A percentile compares a stretch with the other conserved stretches of the same genome.
Conservation (phyloP, 441 rosid species). For the Flueggea neowawraea region DNA sequence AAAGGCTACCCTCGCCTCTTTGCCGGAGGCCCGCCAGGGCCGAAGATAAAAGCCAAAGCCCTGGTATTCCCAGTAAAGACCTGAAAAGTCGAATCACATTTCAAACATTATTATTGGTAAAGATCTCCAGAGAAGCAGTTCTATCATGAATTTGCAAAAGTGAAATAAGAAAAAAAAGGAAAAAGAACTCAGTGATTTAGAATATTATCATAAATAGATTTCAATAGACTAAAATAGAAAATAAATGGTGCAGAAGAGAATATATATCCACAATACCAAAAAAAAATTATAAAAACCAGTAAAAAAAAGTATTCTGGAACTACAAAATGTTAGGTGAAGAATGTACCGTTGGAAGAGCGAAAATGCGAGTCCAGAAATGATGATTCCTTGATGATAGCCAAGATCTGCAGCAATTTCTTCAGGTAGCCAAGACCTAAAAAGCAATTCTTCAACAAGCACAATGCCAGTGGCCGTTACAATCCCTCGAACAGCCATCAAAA, state of each 20-base stretch:
- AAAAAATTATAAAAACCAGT: background rate
- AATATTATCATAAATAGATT: background rate
- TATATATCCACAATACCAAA: background rate
- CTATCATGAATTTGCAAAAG: background rate
- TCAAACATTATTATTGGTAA: background rate
- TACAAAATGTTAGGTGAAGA: background rate
- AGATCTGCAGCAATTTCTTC: slow-evolving; percentile 78
- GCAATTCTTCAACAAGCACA: slow-evolving; percentile 82
- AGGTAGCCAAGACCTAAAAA: slow-evolving; percentile 91
- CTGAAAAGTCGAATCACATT: slow-evolving; percentile 35
- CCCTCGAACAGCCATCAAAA: slow-evolving; percentile 52
- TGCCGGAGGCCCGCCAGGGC: slow-evolving; percentile 71
- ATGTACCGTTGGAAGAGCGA: slow-evolving; percentile 77
- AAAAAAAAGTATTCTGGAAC: background rate
- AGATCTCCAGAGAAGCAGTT: background rate
- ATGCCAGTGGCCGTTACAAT: slow-evolving; percentile 56
- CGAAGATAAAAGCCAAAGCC: slow-evolving; percentile 76
- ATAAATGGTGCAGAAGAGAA: background rate
- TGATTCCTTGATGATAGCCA: slow-evolving; percentile 76
- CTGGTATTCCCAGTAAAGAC: slow-evolving; percentile 70
- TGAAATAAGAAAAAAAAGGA: background rate
- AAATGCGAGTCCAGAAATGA: slow-evolving; percentile 76
- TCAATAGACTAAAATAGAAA: background rate
- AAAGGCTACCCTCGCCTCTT: slow-evolving; percentile 65
- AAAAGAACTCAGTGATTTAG: background rate